A percentile compares a stretch with the other conserved stretches of the same genome.
Conservation (phyloP, 169 alveolate genomes). For the Plasmodium fragile region DNA sequence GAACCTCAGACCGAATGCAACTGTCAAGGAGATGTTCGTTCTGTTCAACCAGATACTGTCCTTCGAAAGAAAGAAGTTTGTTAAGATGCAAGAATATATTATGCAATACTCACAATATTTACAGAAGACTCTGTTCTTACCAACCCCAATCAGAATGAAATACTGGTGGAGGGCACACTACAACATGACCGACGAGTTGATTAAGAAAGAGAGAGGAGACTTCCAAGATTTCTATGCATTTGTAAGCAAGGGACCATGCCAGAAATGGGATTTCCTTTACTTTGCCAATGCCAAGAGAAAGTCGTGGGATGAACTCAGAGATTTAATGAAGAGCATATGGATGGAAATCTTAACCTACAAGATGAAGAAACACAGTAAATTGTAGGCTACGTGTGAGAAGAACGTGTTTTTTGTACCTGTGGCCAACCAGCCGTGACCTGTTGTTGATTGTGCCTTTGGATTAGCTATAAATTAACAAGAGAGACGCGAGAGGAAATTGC, state of each 20-base stretch:
- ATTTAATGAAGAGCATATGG: slow-evolving; percentile 18
- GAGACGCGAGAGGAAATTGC: not conserved
- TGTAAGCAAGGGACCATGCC: slow-evolving; percentile 20
- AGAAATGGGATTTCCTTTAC: slow-evolving; percentile 6
- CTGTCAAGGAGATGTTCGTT: slow-evolving; percentile 15
- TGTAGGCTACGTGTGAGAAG: not conserved
- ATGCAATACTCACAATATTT: slow-evolving; percentile 29
- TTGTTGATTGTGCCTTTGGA: not conserved
- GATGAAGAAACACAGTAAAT: slow-evolving; percentile 42
- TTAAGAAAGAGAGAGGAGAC: slow-evolving; percentile 28
- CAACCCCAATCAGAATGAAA: slow-evolving; percentile 22
- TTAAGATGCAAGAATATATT: slow-evolving; percentile 36
- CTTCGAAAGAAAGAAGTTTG: slow-evolving; percentile 22
- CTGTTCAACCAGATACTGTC: slow-evolving; percentile 11
- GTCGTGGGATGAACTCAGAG: slow-evolving; percentile 14
- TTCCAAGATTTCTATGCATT: slow-evolving; percentile 5
- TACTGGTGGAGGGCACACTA: slow-evolving; percentile 62
- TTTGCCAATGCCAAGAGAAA: slow-evolving; percentile 23
- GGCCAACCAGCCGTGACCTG: not conserved
- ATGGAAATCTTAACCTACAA: slow-evolving; percentile 47
- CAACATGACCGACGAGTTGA: slow-evolving; percentile 13
- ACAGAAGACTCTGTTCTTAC: slow-evolving; percentile 3
- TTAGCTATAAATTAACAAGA: not conserved
- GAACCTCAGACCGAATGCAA: not conserved
- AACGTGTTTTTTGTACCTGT: not conserved